These are phyloP conservation scores for Oryza nivara DNA, from an alignment of 176 grass and related monocot genomes.

Conservation along the genomic window DNA sequence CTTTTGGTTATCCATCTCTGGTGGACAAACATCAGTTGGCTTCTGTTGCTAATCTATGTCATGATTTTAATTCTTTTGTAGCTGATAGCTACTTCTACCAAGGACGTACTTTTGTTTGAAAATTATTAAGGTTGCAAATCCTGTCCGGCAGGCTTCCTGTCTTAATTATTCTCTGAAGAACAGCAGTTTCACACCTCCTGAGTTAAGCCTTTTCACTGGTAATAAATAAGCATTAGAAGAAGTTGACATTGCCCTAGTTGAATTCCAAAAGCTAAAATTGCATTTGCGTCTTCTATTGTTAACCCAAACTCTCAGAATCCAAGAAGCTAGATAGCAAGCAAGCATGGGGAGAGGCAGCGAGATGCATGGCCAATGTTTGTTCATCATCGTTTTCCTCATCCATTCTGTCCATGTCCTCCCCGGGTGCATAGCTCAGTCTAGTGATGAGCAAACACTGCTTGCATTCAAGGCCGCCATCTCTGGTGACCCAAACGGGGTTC, in stretches of 20 bases:
- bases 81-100: too few relatives aligned
- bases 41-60: too few relatives aligned
- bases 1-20: too few relatives aligned
- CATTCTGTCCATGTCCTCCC: conserved; percentile 7
- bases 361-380: background rate
- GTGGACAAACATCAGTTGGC: too few relatives aligned
- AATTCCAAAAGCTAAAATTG: background rate
- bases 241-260: background rate
- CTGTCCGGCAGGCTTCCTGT: too few relatives aligned
- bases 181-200: too few relatives aligned
- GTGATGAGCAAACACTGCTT: conserved; percentile 3
- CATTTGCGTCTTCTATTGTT: background rate
- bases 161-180: too few relatives aligned
- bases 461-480: conserved; percentile 5
- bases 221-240: background rate
- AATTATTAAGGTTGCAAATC: too few relatives aligned
- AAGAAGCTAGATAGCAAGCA: background rate
- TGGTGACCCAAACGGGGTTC: background rate
- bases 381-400: conserved; percentile 24
- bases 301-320: background rate
- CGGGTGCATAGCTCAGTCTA: background rate
- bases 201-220: too few relatives aligned
- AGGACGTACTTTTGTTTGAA: too few relatives aligned
- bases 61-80: too few relatives aligned
- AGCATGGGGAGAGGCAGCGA: conserved; percentile 18